These are phyloP conservation scores for Cytospora chrysosperma DNA, from an alignment of 2,329 filamentous ascomycete species.

Conservation along the genomic window DNA sequence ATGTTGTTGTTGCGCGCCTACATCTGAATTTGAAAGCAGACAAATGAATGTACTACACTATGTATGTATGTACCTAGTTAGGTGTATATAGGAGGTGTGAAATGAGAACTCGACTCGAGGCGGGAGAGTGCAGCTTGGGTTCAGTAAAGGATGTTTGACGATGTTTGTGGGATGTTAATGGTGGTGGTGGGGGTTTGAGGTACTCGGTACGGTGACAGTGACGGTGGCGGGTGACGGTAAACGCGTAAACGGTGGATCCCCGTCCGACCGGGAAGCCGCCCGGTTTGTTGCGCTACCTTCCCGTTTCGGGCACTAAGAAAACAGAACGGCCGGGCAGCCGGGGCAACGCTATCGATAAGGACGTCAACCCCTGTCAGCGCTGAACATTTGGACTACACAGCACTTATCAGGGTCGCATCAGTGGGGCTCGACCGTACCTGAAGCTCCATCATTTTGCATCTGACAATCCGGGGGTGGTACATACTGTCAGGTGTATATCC, in stretches of 20 bases:
- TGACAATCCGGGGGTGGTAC: slow-evolving; percentile 19
- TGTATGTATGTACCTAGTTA: background rate
- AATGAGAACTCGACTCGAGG: background rate
- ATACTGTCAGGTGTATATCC: background rate
- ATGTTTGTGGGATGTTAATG: background rate
- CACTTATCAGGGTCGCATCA: too few relatives aligned
- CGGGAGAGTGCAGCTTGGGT: background rate
- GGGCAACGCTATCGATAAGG: slow-evolving; percentile 21
- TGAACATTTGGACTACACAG: too few relatives aligned
- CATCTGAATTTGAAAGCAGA: background rate
- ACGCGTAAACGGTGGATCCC: slow-evolving; percentile 6
- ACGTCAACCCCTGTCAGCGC: background rate
- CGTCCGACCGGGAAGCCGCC: slow-evolving; percentile 1
- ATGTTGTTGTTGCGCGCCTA: slow-evolving; percentile 10
- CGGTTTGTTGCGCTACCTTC: slow-evolving; percentile 18
- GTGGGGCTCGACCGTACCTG: background rate
- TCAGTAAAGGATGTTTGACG: background rate
- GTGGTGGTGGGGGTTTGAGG: too few relatives aligned
- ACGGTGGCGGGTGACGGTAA: background rate
- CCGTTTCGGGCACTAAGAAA: slow-evolving; percentile 9
- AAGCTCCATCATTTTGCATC: slow-evolving; percentile 18
- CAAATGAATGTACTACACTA: too few relatives aligned
- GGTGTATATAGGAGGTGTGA: background rate
- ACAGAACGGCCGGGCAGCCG: slow-evolving; percentile 4
- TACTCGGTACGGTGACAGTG: background rate